These are phyloP conservation scores for Rhizopogon roseolus DNA, from an alignment of 768 basidiomycete genomes.

Conservation along the genomic window DNA sequence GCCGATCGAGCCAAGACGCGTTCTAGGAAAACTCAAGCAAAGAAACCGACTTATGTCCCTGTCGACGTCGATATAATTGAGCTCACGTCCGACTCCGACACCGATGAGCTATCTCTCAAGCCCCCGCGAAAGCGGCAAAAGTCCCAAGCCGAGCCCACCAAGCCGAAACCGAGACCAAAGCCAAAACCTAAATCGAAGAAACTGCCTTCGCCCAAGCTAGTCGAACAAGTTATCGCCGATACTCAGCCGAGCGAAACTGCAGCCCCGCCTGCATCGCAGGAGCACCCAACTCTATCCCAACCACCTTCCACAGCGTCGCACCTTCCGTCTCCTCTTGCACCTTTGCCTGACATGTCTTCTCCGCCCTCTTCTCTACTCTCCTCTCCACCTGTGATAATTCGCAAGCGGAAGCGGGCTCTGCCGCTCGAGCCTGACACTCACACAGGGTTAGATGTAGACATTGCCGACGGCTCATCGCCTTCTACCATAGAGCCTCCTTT, in stretches of 20 bases:
- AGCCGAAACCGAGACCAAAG: slow-evolving; percentile 22
- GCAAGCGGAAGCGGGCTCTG: slow-evolving; percentile 23
- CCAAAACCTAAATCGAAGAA: slow-evolving; percentile 16
- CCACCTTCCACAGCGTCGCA: slow-evolving; percentile 27
- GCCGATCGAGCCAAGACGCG: slow-evolving; percentile 60
- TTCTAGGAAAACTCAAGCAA: slow-evolving; percentile 29
- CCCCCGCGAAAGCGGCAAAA: slow-evolving; percentile 24
- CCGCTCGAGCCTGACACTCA: slow-evolving; percentile 7
- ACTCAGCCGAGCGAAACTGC: slow-evolving; percentile 12
- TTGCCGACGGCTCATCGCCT: background rate
- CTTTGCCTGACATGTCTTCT: slow-evolving; percentile 14
- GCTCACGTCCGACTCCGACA: slow-evolving; percentile 34
- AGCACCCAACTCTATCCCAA: slow-evolving; percentile 22
- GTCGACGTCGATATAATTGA: slow-evolving; percentile 36
- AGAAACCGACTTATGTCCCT: slow-evolving; percentile 5
- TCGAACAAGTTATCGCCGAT: slow-evolving; percentile 7
- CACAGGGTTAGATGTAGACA: slow-evolving; percentile 10
- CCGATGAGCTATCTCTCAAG: slow-evolving; percentile 33
- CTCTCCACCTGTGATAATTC: slow-evolving; percentile 16
- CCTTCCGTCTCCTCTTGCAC: slow-evolving; percentile 18
- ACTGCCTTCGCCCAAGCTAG: background rate
- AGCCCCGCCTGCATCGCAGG: slow-evolving; percentile 30
- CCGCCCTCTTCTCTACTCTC: slow-evolving; percentile 22
- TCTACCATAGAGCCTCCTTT: slow-evolving; percentile 31
- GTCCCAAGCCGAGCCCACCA: slow-evolving; percentile 23